Evolutionary conservation across 306 rosid genomes (phyloP), one percentile per base, ranked within the genome.

Genomic region (Vicia faba): DNA sequence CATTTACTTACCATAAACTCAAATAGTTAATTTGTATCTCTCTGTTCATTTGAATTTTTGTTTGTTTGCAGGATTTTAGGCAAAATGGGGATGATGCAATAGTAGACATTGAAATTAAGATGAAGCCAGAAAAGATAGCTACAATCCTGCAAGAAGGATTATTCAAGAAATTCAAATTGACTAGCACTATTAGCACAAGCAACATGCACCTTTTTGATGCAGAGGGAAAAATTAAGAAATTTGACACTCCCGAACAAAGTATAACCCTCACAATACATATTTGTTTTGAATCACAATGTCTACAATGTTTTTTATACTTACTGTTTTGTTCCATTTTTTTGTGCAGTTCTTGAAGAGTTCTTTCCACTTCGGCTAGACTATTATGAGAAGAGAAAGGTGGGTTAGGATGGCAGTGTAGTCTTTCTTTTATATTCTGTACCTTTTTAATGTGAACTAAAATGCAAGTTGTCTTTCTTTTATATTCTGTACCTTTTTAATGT

Each of bases 201-300:
- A 93, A 93, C 81, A 93, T 93, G 98, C 92, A 93, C 74, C 84
- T 93, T 57, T 93, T 93, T 73, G 96, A 93, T 49, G 74, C 85
- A 3, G 87, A 86, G 19, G 96, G 98, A 48, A 78, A 80, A 44
- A 89, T 93, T 9, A 89, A 88, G 87, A 93, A 89, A 76, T 93
- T 83, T 44, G 96, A 93, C 72, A 80, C 46, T 50, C 85, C 96
- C 1, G 98, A 89, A 59, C 96, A 89, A 86, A 86, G 98, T 93
- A 89, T 55, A 12, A 9, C 58, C 31, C 48, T 59, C 14, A 23
- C 25, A 15, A 13, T 16, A 23, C 59, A 9, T 16, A 25, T 25
- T 69, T 23, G 9, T 53, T 18, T 51, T 23, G 23, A 40, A 57
- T 11, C 38, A 9, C 26, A 18, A 68, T 11, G 12, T 61, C 13